A percentile compares a stretch with the other conserved stretches of the same genome.
These are phyloP conservation scores for Diversispora epigaea DNA, from an alignment of 192 early-diverging fungal genomes.

Conservation along the genomic window DNA sequence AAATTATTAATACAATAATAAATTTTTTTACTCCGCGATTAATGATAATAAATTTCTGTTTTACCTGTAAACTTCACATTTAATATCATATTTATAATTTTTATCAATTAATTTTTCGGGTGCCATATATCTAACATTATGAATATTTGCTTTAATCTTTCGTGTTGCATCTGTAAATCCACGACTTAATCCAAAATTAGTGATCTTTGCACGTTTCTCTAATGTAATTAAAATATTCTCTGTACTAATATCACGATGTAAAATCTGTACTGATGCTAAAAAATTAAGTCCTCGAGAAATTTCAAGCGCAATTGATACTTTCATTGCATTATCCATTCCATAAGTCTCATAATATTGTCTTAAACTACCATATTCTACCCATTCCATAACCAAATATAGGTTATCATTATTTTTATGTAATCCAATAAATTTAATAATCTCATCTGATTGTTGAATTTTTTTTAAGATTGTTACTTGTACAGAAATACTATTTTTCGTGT, in stretches of 20 bases:
- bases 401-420: neutral
- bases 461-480: conserved; percentile 9
- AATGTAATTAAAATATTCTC: conserved; percentile 25
- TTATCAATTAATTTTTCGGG: conserved; percentile 7
- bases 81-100: neutral
- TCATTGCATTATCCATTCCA: neutral
- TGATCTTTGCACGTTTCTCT: conserved; percentile 30
- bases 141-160: neutral
- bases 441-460: neutral
- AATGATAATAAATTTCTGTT: neutral
- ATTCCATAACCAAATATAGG: conserved; percentile 17
- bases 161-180: neutral
- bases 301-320: conserved; percentile 40
- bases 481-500: neutral
- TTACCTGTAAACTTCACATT: conserved; percentile 23
- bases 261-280: conserved; percentile 19
- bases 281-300: conserved; percentile 41
- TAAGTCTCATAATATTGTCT: conserved; percentile 38
- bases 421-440: conserved; percentile 19
- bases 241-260: conserved; percentile 35
- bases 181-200: conserved; percentile 39
- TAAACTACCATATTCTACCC: conserved; percentile 26
- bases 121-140: conserved; percentile 14
- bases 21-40: neutral
- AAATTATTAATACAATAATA: too few species aligned